Conservation (phyloP, 1,284 basidiomycete genomes). For the Microbotryum intermedium region DNA sequence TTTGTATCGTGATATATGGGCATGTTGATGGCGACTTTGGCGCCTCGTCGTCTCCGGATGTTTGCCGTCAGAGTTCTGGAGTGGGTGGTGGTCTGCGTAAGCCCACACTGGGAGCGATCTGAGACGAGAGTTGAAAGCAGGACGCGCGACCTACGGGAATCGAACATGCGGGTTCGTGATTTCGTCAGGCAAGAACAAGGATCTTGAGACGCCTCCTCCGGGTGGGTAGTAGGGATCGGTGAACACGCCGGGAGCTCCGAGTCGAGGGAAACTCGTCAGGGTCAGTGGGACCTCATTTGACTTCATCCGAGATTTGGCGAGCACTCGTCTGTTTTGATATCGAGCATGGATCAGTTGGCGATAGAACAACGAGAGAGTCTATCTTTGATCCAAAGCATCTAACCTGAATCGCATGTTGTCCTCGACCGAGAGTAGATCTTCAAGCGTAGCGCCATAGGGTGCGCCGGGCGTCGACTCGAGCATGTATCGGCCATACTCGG, state of each 20-base stretch:
- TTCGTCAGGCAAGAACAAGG: slow-evolving; percentile 88
- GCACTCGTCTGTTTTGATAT: slow-evolving; percentile 54
- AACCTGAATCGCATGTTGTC: slow-evolving; percentile 85
- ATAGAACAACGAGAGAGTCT: background rate
- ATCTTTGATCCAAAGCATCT: too few relatives aligned
- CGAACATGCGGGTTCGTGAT: slow-evolving; percentile 95
- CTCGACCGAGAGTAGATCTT: slow-evolving; percentile 82
- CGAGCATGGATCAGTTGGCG: background rate
- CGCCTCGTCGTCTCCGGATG: slow-evolving; percentile 78
- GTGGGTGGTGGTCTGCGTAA: too few relatives aligned
- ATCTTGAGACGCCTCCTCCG: slow-evolving; percentile 71
- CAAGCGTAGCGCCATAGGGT: slow-evolving; percentile 80
- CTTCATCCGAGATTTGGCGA: slow-evolving; percentile 75
- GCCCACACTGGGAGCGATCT: too few relatives aligned
- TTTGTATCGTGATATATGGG: slow-evolving; percentile 83
- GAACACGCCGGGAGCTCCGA: slow-evolving; percentile 77
- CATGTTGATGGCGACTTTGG: slow-evolving; percentile 92
- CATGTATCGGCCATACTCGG: slow-evolving; percentile 98
- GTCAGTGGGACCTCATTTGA: slow-evolving; percentile 84
- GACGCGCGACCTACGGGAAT: slow-evolving; percentile 65
- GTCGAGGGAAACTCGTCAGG: slow-evolving; percentile 86
- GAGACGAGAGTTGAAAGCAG: slow-evolving; percentile 5
- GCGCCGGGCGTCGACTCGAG: slow-evolving; percentile 92
- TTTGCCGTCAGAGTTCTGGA: slow-evolving; percentile 87
- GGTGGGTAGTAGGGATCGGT: slow-evolving; percentile 82